Conservation (phyloP, 2,329 filamentous ascomycete genomes). For the Aspergillus calidoustus region DNA sequence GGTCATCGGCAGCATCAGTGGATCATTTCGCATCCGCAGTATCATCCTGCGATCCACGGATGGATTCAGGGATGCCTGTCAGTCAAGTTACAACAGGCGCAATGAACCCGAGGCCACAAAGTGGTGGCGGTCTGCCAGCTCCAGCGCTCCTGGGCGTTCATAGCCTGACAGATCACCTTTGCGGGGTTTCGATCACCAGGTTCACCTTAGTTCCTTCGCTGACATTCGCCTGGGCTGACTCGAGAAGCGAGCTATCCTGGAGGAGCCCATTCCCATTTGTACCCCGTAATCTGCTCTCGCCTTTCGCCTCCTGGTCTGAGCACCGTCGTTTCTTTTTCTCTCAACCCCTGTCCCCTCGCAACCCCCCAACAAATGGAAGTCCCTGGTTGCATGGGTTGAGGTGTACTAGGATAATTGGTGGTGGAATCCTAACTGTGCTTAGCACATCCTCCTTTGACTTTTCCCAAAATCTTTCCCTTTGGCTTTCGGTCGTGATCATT, state of each 20-base stretch:
- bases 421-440: constrained; percentile 4
- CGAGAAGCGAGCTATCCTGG: not conserved
- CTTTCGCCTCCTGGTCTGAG: not conserved
- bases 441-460: not conserved
- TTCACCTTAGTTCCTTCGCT: not conserved
- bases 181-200: constrained; percentile 7
- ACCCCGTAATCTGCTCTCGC: not conserved
- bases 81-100: not conserved
- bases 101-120: not conserved
- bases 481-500: not conserved
- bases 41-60: not conserved
- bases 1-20: not conserved
- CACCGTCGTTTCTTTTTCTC: constrained; percentile 9
- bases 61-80: not conserved
- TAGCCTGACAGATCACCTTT: constrained; percentile 8
- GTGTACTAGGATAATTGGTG: constrained; percentile 8
- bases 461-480: not conserved
- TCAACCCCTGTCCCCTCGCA: constrained; percentile 14
- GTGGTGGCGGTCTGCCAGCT: not conserved
- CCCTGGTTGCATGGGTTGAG: constrained; percentile 6
- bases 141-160: not conserved
- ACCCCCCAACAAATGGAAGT: constrained; percentile 10
- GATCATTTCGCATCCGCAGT: not conserved
- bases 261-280: not conserved
- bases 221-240: constrained; percentile 11